A percentile compares a stretch with the other conserved stretches of the same genome.
These are phyloP conservation scores for Isoetes taiwanensis DNA, from an alignment of 75 land plant species.

Conservation along the genomic window DNA sequence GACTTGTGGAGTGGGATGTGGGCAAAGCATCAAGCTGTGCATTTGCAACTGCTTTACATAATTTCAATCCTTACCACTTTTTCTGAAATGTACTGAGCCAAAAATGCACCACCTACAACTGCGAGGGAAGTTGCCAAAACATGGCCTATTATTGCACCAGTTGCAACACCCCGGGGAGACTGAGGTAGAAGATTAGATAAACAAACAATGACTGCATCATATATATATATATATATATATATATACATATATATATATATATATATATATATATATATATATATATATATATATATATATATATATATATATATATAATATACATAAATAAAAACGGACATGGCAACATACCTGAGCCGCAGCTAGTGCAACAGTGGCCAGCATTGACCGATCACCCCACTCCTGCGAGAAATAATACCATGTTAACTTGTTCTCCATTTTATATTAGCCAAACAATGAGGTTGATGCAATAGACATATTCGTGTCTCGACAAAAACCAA, in stretches of 20 bases:
- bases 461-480: neutral
- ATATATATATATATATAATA: too few relatives aligned
- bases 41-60: too few relatives aligned
- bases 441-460: neutral
- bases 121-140: constrained; percentile 77
- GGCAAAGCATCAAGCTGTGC: too few relatives aligned
- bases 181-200: constrained; percentile 22
- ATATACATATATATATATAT: too few relatives aligned
- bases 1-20: too few relatives aligned
- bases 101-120: constrained; percentile 83
- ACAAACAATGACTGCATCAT: too few relatives aligned
- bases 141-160: constrained; percentile 94
- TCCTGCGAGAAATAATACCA: constrained; percentile 39
- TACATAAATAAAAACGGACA: too few relatives aligned
- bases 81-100: constrained; percentile 92
- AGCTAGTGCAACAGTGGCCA: constrained; percentile 94
- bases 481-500: too few relatives aligned
- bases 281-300: too few relatives aligned
- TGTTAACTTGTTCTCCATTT: neutral
- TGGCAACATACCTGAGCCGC: constrained; percentile 71
- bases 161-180: constrained; percentile 97
- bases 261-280: too few relatives aligned
- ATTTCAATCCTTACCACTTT: constrained; percentile 47
- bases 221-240: too few relatives aligned
- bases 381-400: constrained; percentile 99